These are phyloP conservation scores for Stentor coeruleus DNA, from an alignment of 73 alveolate genomes.

Conservation along the genomic window DNA sequence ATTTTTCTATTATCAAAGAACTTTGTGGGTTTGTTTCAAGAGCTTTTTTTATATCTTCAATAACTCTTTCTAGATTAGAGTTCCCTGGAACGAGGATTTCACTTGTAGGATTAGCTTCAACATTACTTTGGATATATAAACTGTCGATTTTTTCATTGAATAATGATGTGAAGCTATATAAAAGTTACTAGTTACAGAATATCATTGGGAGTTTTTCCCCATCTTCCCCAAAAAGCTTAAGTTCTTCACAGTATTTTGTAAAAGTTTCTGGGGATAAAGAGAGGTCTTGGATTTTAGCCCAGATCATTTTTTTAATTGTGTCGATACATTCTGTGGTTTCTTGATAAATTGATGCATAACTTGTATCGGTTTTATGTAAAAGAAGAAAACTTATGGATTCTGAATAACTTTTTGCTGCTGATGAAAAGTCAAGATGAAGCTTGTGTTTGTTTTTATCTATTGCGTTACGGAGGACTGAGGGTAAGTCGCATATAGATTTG, in stretches of 20 bases:
- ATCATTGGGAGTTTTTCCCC: background rate
- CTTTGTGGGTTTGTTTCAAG: background rate
- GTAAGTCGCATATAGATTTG: constrained; percentile 24
- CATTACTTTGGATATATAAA: background rate
- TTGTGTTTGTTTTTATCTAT: background rate
- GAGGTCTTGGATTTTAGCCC: constrained; percentile 12
- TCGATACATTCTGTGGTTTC: constrained; percentile 6
- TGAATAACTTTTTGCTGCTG: background rate
- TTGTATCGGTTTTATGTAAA: constrained; percentile 16
- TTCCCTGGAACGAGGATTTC: background rate
- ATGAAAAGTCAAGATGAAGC: background rate
- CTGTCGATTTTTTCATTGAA: background rate
- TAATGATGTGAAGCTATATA: background rate
- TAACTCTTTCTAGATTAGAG: background rate
- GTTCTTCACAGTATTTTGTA: constrained; percentile 5
- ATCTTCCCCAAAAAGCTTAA: background rate
- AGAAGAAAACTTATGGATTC: background rate
- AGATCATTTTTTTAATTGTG: background rate
- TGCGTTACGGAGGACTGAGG: background rate
- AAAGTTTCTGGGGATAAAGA: background rate
- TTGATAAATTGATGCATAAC: constrained; percentile 22
- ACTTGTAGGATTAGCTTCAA: background rate
- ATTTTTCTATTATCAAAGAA: background rate
- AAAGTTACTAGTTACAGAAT: constrained; percentile 10
- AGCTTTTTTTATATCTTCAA: background rate